Conservation (phyloP, 2,329 filamentous ascomycete species). For the Alternaria alternata region DNA sequence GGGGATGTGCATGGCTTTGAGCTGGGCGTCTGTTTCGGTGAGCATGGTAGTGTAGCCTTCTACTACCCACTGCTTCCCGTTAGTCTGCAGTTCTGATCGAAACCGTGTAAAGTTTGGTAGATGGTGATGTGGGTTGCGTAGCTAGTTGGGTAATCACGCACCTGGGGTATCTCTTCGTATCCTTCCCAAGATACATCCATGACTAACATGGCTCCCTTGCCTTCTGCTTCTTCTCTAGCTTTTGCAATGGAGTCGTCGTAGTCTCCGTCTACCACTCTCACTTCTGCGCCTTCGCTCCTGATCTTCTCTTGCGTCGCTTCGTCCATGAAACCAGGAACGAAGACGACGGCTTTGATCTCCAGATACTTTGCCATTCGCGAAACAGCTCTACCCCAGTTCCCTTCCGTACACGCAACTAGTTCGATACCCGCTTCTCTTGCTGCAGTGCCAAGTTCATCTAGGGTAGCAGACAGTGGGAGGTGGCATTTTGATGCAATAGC, state of each 20-base stretch:
- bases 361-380: slow-evolving; percentile 72
- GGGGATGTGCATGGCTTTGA: slow-evolving; percentile 51
- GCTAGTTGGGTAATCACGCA: slow-evolving; percentile 30
- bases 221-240: slow-evolving; percentile 56
- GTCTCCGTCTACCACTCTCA: slow-evolving; percentile 63
- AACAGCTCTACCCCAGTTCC: slow-evolving; percentile 79
- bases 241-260: slow-evolving; percentile 71
- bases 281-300: slow-evolving; percentile 67
- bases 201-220: slow-evolving; percentile 63
- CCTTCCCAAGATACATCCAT: slow-evolving; percentile 74
- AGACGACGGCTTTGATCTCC: slow-evolving; percentile 64
- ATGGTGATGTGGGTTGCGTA: too few species aligned
- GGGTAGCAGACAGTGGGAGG: slow-evolving; percentile 53
- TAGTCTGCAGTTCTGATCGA: too few species aligned
- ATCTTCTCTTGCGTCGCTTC: slow-evolving; percentile 64
- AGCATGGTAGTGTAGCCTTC: slow-evolving; percentile 81
- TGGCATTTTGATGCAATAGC: slow-evolving; percentile 60
- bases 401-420: slow-evolving; percentile 74
- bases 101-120: too few species aligned
- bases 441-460: slow-evolving; percentile 55
- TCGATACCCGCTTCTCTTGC: slow-evolving; percentile 44
- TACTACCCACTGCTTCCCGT: slow-evolving; percentile 68
- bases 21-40: slow-evolving; percentile 70
- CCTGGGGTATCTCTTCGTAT: slow-evolving; percentile 71
- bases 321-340: slow-evolving; percentile 69